These are phyloP conservation scores for Cnidoscolus chayamansa DNA, from an alignment of 441 rosid genomes.

Conservation along the genomic window DNA sequence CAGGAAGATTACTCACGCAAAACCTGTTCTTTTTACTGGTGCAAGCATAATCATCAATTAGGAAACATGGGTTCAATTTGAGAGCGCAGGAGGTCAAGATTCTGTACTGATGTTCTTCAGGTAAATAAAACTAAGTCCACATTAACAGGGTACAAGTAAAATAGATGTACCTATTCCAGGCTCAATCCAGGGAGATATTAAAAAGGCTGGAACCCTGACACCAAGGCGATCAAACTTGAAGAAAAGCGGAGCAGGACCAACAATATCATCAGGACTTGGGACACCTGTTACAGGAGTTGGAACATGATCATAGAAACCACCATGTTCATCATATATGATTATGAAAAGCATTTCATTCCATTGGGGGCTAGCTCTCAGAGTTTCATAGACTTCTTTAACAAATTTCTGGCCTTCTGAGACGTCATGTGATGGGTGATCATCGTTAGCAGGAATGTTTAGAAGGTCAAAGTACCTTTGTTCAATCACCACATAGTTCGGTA, in stretches of 20 bases:
- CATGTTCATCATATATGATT: slow-evolving; percentile 78
- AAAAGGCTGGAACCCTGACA: slow-evolving; percentile 72
- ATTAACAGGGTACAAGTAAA: not conserved
- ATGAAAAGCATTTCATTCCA: slow-evolving; percentile 72
- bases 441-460: slow-evolving; percentile 53
- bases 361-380: slow-evolving; percentile 74
- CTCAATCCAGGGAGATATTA: slow-evolving; percentile 85
- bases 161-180: slow-evolving; percentile 59
- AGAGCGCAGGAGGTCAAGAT: no score
- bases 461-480: slow-evolving; percentile 67
- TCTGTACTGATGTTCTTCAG: no score
- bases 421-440: slow-evolving; percentile 84
- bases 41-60: not conserved
- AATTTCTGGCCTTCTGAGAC: slow-evolving; percentile 70
- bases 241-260: slow-evolving; percentile 58
- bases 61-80: no score
- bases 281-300: slow-evolving; percentile 71
- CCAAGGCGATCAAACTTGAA: slow-evolving; percentile 90
- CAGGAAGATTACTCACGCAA: not conserved
- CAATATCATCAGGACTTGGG: slow-evolving; percentile 75
- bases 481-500: slow-evolving; percentile 74
- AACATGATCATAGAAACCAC: slow-evolving; percentile 93
- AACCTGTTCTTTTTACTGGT: no score
- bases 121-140: no score
- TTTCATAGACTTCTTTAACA: slow-evolving; percentile 76